phyloP scores from a whole-genome alignment of 352 stramenopile species.

The Halophytophthora polymorphica region DNA sequence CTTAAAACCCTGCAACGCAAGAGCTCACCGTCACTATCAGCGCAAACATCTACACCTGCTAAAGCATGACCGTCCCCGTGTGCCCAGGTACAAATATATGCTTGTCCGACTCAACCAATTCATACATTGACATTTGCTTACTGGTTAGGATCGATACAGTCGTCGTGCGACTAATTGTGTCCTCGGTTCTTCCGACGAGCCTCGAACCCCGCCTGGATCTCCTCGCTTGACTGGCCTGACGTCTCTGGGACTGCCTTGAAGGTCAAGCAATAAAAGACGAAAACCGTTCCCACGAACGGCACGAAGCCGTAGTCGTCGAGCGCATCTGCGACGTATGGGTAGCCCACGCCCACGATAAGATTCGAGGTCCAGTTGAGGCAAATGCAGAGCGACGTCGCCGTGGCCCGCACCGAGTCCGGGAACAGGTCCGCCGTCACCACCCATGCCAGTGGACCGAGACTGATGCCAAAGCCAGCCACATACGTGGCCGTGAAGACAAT shows the following conservation, averaged over 20 bases:
- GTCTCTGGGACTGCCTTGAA: slow-evolving; percentile 45
- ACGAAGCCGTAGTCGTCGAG: not conserved
- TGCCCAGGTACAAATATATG: no score
- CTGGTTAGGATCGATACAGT: no score
- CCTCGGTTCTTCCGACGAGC: no score
- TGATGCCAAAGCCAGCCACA: slow-evolving; percentile 20
- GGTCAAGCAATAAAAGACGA: slow-evolving; percentile 29
- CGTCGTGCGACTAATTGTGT: no score
- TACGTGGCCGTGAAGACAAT: slow-evolving; percentile 22
- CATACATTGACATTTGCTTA: no score
- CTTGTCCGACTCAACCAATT: no score
- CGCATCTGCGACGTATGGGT: slow-evolving; percentile 28
- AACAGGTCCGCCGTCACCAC: not conserved
- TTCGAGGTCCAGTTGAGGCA: slow-evolving; percentile 38
- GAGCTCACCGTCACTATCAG: no score
- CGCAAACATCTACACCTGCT: no score
- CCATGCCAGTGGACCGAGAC: slow-evolving; percentile 1
- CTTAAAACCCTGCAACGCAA: no score
- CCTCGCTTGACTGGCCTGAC: slow-evolving; percentile 36
- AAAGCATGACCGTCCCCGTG: no score
- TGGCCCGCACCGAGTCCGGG: not conserved
- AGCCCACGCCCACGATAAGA: slow-evolving; percentile 37
- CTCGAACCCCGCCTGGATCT: slow-evolving; percentile 8
- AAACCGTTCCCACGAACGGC: slow-evolving; percentile 28
- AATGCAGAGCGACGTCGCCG: slow-evolving; percentile 19